phyloP scores from a whole-genome alignment of 768 basidiomycete species.

The Sistotremastrum suecicum region DNA sequence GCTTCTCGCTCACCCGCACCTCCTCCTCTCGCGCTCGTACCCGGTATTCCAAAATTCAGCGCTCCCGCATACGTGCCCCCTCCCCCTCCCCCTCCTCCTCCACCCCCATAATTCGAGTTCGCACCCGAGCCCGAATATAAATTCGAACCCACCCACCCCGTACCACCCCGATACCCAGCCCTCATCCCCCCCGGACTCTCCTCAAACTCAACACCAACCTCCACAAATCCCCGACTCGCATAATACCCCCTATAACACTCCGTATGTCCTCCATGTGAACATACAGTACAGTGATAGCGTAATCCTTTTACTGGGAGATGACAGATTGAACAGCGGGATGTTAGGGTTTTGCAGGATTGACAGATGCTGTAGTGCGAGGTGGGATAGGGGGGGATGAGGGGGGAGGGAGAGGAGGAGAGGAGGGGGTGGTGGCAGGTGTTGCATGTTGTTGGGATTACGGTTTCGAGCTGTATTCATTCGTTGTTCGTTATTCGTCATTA shows the following conservation, averaged over 20 bases:
- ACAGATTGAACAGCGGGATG: slow-evolving; percentile 54
- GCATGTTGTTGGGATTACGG: slow-evolving; percentile 56
- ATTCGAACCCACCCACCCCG: too few relatives aligned
- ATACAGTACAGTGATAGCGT: slow-evolving; percentile 62
- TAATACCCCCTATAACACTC: slow-evolving; percentile 63
- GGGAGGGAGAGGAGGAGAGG: slow-evolving; percentile 24
- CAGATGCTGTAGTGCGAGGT: slow-evolving; percentile 43
- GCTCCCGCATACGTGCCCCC: slow-evolving; percentile 7
- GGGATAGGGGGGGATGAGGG: slow-evolving; percentile 10
- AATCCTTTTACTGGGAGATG: slow-evolving; percentile 62
- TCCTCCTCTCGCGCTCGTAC: not conserved
- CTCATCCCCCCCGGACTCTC: slow-evolving; percentile 4
- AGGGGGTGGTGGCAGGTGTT: slow-evolving; percentile 56
- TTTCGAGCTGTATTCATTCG: too few relatives aligned
- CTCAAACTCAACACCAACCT: slow-evolving; percentile 17
- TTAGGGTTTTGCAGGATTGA: slow-evolving; percentile 32
- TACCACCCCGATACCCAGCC: slow-evolving; percentile 10
- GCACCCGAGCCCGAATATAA: too few relatives aligned
- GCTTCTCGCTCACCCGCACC: not conserved
- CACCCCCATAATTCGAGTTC: too few relatives aligned
- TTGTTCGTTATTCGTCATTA: too few relatives aligned
- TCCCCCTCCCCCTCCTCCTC: slow-evolving; percentile 8
- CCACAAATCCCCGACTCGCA: slow-evolving; percentile 39
- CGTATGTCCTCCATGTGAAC: slow-evolving; percentile 72
- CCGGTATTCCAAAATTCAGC: too few relatives aligned